These are phyloP conservation scores for Eucalyptus pauciflora DNA, from an alignment of 345 rosid species.

Conservation along the genomic window DNA sequence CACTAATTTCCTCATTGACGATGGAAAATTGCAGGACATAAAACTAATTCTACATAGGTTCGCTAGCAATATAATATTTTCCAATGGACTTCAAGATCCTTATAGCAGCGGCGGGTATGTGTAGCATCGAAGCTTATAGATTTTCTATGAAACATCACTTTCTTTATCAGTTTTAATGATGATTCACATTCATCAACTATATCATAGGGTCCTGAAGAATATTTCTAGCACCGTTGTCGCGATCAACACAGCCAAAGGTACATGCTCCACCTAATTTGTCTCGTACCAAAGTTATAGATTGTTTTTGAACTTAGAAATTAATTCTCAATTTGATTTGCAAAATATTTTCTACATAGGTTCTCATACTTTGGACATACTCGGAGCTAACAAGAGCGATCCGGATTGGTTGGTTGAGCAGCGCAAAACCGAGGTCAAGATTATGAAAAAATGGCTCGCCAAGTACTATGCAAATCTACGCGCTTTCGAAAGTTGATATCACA, in stretches of 20 bases:
- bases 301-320: not conserved
- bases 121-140: not conserved
- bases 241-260: conserved; percentile 19
- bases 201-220: conserved; percentile 26
- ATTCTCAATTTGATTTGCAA: not conserved
- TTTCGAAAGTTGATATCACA: not conserved
- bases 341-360: conserved; percentile 8
- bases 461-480: conserved; percentile 3
- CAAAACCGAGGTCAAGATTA: conserved; percentile 2
- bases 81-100: conserved; percentile 49
- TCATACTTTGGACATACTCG: conserved; percentile 16
- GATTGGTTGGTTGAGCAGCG: conserved; percentile 19
- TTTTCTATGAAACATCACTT: not conserved
- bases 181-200: not conserved
- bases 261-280: not conserved
- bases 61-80: conserved; percentile 54
- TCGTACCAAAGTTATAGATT: not conserved
- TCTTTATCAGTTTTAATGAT: not conserved
- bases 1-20: not conserved
- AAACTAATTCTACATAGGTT: conserved; percentile 27
- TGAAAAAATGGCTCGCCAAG: conserved; percentile 5
- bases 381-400: conserved; percentile 3
- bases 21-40: conserved; percentile 18
- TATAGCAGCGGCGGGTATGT: conserved; percentile 45
- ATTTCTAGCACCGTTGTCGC: conserved; percentile 25